These are phyloP conservation scores for Alternaria ventricosa DNA, from an alignment of 2,329 filamentous ascomycete species.

Conservation along the genomic window DNA sequence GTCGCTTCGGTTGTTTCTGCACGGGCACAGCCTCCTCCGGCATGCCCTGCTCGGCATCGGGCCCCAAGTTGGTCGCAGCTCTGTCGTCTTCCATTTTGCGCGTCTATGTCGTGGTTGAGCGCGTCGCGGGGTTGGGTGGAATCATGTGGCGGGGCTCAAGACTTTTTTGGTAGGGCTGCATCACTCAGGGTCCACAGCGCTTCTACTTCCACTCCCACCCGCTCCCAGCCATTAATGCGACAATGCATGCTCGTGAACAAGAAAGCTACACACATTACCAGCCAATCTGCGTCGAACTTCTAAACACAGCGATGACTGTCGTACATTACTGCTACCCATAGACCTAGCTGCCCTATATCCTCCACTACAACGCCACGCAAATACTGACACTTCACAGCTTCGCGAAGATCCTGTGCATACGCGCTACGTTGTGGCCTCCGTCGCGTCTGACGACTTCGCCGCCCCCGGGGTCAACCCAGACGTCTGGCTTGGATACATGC, in stretches of 20 bases:
- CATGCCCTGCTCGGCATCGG: constrained; percentile 70
- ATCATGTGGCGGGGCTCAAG: constrained; percentile 17
- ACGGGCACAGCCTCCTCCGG: constrained; percentile 56
- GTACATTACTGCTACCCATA: neutral
- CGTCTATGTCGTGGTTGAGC: constrained; percentile 18
- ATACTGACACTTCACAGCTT: neutral
- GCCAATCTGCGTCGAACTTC: neutral
- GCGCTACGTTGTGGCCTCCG: neutral
- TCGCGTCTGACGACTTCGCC: neutral
- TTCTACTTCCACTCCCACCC: neutral
- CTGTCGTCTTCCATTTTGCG: constrained; percentile 76
- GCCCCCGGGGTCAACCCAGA: neutral
- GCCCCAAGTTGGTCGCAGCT: constrained; percentile 71
- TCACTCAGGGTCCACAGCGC: neutral
- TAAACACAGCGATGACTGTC: neutral
- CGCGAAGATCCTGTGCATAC: constrained; percentile 6
- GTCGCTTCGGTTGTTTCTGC: constrained; percentile 80
- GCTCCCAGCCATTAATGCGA: neutral
- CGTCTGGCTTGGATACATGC: constrained; percentile 15
- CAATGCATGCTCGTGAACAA: neutral
- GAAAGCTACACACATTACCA: neutral
- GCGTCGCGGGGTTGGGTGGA: constrained; percentile 11
- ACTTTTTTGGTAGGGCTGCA: constrained; percentile 25
- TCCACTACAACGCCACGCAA: neutral
- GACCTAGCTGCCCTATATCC: neutral